A percentile compares a stretch with the other conserved stretches of the same genome.
These are phyloP conservation scores for Eucalyptus curtisii DNA, from an alignment of 345 rosid genomes.

Conservation along the genomic window DNA sequence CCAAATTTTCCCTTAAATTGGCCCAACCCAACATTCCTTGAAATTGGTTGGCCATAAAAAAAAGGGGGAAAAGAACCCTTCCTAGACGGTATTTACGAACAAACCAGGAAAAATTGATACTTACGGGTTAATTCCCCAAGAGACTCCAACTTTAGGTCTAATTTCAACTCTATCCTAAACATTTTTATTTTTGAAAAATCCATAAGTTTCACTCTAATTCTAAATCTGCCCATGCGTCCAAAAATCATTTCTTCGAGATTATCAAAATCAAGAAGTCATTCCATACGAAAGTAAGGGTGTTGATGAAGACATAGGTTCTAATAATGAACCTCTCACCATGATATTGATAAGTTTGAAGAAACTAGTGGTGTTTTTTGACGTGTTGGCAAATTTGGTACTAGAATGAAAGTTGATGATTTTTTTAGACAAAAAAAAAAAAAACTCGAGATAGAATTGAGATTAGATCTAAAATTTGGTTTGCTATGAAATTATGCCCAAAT, in stretches of 20 bases:
- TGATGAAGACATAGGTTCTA: accelerated
- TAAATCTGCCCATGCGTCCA: accelerated
- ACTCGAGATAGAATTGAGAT: not conserved
- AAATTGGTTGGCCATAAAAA: not conserved
- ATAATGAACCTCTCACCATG: not conserved
- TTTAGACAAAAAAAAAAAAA: not conserved
- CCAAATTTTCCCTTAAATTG: not conserved
- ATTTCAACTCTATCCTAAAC: accelerated
- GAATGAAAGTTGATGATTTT: not conserved
- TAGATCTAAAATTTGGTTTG: not conserved
- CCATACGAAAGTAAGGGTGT: not conserved
- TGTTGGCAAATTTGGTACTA: accelerated
- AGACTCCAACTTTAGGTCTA: not conserved
- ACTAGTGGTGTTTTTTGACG: not conserved
- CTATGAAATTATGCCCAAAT: not conserved
- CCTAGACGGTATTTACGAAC: not conserved
- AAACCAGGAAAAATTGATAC: not conserved
- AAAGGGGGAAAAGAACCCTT: not conserved
- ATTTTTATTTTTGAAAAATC: not conserved
- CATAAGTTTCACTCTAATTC: not conserved
- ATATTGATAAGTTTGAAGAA: not conserved
- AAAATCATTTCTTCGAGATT: accelerated
- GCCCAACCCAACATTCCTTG: not conserved
- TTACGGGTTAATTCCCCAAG: not conserved
- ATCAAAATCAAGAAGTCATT: not conserved